A percentile compares a stretch with the other conserved stretches of the same genome.
phyloP scores from a whole-genome alignment of 257 asterid species.

The Ilex aquifolium region DNA sequence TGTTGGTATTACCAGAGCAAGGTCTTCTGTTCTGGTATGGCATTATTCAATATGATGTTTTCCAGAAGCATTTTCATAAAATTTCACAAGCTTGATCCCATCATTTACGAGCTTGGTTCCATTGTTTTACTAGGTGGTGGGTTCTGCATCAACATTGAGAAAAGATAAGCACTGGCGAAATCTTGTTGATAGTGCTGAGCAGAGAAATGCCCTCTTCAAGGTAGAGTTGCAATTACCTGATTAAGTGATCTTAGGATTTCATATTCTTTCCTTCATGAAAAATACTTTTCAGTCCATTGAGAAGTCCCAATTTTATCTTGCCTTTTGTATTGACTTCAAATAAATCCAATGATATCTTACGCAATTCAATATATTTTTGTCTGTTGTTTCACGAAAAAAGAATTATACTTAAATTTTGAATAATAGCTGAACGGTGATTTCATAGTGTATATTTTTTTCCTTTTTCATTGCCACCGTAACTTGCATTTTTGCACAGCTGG shows the following conservation, averaged over 20 bases:
- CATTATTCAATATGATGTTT: conserved; percentile 4
- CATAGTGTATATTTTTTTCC: no score
- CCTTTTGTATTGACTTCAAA: background rate
- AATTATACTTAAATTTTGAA: background rate
- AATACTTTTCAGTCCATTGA: background rate
- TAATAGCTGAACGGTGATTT: no score
- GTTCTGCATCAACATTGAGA: conserved; percentile 85
- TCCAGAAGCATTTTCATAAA: background rate
- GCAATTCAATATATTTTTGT: background rate
- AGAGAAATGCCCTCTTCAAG: conserved; percentile 64
- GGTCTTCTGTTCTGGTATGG: conserved; percentile 90
- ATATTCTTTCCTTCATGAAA: background rate
- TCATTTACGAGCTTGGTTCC: background rate
- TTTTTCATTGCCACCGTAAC: background rate
- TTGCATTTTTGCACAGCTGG: background rate
- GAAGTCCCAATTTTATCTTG: background rate
- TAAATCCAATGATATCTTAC: background rate
- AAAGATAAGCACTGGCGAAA: conserved; percentile 78
- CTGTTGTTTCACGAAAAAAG: background rate
- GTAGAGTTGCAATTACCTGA: conserved; percentile 23
- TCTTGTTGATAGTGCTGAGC: conserved; percentile 72
- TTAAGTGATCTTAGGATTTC: background rate
- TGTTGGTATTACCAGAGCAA: conserved; percentile 95
- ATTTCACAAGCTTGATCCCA: background rate
- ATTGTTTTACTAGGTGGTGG: conserved; percentile 63